Base-by-base conservation (phyloP, 371 early-diverging fungal genomes). In the Zopfochytrium polystomum region DNA sequence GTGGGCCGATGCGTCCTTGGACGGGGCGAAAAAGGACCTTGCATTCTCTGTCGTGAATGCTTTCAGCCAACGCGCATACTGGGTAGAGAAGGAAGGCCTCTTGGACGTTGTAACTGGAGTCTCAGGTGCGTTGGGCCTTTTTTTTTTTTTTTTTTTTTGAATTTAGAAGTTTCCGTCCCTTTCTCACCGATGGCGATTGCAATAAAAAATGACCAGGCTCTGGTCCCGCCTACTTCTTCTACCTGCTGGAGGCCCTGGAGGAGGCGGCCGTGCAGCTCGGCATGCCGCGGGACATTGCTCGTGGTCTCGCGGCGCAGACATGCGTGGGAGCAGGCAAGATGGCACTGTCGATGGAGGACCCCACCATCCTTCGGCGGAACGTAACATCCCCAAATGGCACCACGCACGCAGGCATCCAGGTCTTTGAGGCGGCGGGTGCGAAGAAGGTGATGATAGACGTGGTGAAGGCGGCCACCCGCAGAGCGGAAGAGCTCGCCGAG, bases 321-420 rank as follows among this genome's bases (percentile, higher is more conserved):
- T 92, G 92, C 61, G 59, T 91, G 4, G 95, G 95, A 11, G 92
- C 94, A 15, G 92, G 91, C 26, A 81, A 80, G 52, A 94, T 93
- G 93, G 85, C 90, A 18, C 78, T 87, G 30, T 67, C 72, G 30
- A 80, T 85, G 48, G 73, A 75, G 29, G 86, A 87, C 65, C 80
- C 90, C 25, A 84, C 87, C 48, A 85, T 87, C 34, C 75, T 95
- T 44, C 81, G 96, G 25, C 66, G 79, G 42, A 89, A 90, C 67
- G 96, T 95, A 32, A 95, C 96, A 1, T 88, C 89, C 30, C 96
- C 96, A 23, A 91, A 92, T 30, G 96, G 96, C 13, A 93, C 96
- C 22, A 95, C 96, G 15, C 87, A 92, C 54, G 94, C 94, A 0
- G 96, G 90, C 23, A 80, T 95, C 66, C 82, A 87, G 58, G 69